phyloP scores from a whole-genome alignment of 2,329 filamentous ascomycete species.

The Pseudogymnoascus sp. region DNA sequence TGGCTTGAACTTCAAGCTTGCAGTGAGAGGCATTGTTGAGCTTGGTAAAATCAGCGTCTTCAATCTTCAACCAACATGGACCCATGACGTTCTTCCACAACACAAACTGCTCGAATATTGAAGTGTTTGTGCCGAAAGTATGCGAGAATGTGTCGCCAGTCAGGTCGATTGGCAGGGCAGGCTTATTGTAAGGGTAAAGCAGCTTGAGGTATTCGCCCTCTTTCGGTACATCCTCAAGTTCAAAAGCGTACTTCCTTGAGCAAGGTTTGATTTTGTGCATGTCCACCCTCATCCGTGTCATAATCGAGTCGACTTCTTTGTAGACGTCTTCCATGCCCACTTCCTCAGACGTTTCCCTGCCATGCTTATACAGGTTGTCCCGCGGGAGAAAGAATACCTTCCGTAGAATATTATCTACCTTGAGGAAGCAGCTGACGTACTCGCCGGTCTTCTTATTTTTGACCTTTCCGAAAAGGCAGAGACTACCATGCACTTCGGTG shows the following conservation, averaged over 20 bases:
- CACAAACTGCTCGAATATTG: conserved; percentile 95
- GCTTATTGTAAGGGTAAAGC: conserved; percentile 89
- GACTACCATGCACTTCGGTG: conserved; percentile 79
- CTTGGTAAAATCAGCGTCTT: conserved; percentile 72
- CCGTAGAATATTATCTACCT: conserved; percentile 86
- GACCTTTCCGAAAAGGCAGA: conserved; percentile 95
- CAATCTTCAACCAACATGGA: conserved; percentile 91
- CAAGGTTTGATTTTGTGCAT: conserved; percentile 93
- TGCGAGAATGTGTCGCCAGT: conserved; percentile 87
- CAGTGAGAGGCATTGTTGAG: conserved; percentile 94
- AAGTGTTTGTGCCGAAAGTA: conserved; percentile 87
- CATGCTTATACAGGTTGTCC: conserved; percentile 54
- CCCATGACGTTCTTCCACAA: conserved; percentile 99
- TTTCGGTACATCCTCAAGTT: conserved; percentile 76
- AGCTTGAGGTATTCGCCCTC: conserved; percentile 90
- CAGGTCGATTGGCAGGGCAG: conserved; percentile 59
- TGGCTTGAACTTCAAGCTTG: conserved; percentile 82
- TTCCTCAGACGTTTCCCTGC: conserved; percentile 63
- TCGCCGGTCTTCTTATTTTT: conserved; percentile 73
- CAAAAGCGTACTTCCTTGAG: conserved; percentile 90
- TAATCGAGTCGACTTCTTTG: conserved; percentile 76
- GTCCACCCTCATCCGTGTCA: conserved; percentile 76
- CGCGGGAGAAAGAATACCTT: conserved; percentile 92
- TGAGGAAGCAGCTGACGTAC: conserved; percentile 89
- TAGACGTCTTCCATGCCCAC: conserved; percentile 87